phyloP scores from a whole-genome alignment of 1,284 basidiomycete species.

The Cutaneotrichosporon cyanovorans region DNA sequence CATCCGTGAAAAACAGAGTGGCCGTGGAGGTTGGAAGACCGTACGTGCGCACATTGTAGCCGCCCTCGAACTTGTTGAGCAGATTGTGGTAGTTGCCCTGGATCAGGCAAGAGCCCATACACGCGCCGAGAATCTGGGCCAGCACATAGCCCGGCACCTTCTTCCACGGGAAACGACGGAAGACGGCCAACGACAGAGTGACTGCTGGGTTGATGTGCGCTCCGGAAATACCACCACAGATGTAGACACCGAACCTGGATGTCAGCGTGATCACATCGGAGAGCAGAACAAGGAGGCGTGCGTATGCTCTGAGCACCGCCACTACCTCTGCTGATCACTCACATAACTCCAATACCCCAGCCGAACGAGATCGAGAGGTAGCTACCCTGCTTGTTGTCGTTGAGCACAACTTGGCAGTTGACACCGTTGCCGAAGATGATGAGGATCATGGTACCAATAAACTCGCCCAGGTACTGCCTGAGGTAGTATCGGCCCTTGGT shows the following conservation, averaged over 20 bases:
- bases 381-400: conserved; percentile 2
- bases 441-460: conserved; percentile 15
- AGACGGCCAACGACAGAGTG: conserved; percentile 18
- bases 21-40: conserved; percentile 9
- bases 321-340: not conserved
- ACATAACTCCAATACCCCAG: conserved; percentile 17
- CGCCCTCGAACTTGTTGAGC: conserved; percentile 12
- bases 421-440: conserved; percentile 16
- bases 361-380: conserved; percentile 14
- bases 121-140: conserved; percentile 31
- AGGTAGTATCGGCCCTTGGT: not conserved
- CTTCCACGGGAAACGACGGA: conserved; percentile 32
- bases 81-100: conserved; percentile 20
- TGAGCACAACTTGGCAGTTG: conserved; percentile 15
- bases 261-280: not conserved
- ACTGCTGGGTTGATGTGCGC: conserved; percentile 28
- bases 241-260: conserved; percentile 9
- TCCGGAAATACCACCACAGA: conserved; percentile 15
- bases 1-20: conserved; percentile 7
- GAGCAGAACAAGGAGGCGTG: no score
- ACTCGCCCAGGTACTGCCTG: conserved; percentile 11
- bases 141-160: conserved; percentile 30
- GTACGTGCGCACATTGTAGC: conserved; percentile 6
- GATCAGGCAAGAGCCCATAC: conserved; percentile 24
- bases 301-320: no score